Conservation (phyloP, 768 basidiomycete species). For the Mycena vulgaris region DNA sequence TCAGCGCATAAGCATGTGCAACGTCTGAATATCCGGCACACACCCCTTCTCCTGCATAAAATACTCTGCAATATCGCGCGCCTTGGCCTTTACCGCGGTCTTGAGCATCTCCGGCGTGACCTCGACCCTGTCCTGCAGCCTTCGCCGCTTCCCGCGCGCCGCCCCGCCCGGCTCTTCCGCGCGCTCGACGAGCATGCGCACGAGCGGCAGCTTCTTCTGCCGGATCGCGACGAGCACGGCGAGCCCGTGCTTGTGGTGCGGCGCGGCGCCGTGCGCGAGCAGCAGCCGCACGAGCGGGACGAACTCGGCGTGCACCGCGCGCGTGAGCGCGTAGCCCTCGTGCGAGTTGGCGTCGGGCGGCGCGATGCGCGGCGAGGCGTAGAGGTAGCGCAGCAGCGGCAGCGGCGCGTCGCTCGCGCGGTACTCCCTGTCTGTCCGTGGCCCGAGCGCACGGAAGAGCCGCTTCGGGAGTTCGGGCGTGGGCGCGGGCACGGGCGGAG, state of each 20-base stretch:
- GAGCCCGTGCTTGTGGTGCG: constrained; percentile 70
- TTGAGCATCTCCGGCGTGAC: constrained; percentile 74
- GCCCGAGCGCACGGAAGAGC: constrained; percentile 71
- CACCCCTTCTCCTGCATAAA: constrained; percentile 79
- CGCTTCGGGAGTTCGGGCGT: constrained; percentile 73
- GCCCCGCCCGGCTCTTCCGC: constrained; percentile 45
- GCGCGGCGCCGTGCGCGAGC: constrained; percentile 81
- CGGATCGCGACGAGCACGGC: constrained; percentile 84
- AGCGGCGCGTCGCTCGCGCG: constrained; percentile 68
- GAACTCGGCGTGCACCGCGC: constrained; percentile 79
- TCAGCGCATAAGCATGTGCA: constrained; percentile 55
- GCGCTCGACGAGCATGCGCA: constrained; percentile 85
- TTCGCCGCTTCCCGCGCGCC: constrained; percentile 63
- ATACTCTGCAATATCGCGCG: constrained; percentile 81
- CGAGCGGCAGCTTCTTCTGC: constrained; percentile 74
- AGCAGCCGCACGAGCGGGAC: constrained; percentile 79
- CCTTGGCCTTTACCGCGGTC: constrained; percentile 74
- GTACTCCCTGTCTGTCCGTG: constrained; percentile 55
- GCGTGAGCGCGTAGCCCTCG: constrained; percentile 86
- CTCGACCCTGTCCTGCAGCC: constrained; percentile 71
- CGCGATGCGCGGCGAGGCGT: constrained; percentile 55
- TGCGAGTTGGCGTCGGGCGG: constrained; percentile 74
- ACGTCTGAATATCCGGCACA: constrained; percentile 80
- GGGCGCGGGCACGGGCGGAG: background rate
- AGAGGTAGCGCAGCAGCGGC: constrained; percentile 75